Evolutionary conservation across 23 red algal genomes (phyloP).

Genomic region (Agarophyton chilense): DNA sequence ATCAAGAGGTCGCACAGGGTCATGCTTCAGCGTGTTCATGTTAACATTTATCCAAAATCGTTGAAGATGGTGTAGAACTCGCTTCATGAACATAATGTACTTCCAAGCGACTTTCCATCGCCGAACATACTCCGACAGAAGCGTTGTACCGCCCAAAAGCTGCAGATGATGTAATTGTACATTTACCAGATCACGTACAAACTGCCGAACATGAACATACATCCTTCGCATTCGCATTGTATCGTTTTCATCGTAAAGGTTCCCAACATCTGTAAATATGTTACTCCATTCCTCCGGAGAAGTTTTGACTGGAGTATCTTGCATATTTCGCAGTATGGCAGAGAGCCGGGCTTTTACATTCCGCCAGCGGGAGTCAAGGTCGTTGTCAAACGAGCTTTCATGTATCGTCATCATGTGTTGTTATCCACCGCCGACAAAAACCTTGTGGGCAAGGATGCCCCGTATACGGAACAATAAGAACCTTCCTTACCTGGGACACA

Average conservation of each 20-base stretch:
- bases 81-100: conserved; percentile 51
- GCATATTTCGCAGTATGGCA: neutral
- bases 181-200: conserved; percentile 40
- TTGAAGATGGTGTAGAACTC: conserved; percentile 70
- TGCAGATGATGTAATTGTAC: conserved; percentile 29
- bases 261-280: conserved; percentile 51
- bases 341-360: conserved; percentile 53
- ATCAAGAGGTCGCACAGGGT: conserved; percentile 67
- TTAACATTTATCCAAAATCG: conserved; percentile 64
- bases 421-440: neutral
- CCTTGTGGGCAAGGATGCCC: neutral
- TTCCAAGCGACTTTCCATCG: conserved; percentile 30
- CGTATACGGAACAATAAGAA: neutral
- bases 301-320: conserved; percentile 25
- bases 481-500: too few relatives aligned
- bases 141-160: neutral
- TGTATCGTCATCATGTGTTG: conserved; percentile 3
- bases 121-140: conserved; percentile 49
- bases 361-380: conserved; percentile 47
- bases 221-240: conserved; percentile 46
- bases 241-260: conserved; percentile 57
- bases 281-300: conserved; percentile 34
- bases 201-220: conserved; percentile 54
- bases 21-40: conserved; percentile 50
- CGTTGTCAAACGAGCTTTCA: conserved; percentile 22